A percentile compares a stretch with the other conserved stretches of the same genome.
Evolutionary conservation across 1,284 basidiomycete genomes (phyloP).

Genomic region (Ceraceosorus guamensis): DNA sequence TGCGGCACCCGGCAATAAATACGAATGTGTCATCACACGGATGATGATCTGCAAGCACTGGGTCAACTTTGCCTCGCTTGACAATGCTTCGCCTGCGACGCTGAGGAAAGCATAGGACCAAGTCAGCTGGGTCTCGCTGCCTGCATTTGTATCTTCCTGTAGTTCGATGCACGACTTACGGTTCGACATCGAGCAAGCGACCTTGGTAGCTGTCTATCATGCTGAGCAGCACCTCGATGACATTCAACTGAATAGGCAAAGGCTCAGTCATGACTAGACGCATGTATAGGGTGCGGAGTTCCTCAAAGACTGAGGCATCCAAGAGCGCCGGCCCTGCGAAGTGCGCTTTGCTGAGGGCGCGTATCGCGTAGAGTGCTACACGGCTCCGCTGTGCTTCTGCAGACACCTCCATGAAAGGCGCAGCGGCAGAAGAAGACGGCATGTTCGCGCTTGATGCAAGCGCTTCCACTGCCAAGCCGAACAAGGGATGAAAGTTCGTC

Average conservation of each 20-base stretch:
- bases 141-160: too few relatives aligned
- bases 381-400: slow-evolving; percentile 48
- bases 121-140: background rate
- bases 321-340: slow-evolving; percentile 73
- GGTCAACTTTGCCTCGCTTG: slow-evolving; percentile 51
- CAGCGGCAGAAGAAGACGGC: slow-evolving; percentile 49
- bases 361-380: slow-evolving; percentile 66
- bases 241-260: slow-evolving; percentile 63
- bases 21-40: slow-evolving; percentile 66
- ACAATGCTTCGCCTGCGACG: background rate
- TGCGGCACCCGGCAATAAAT: slow-evolving; percentile 50
- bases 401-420: slow-evolving; percentile 14
- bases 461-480: slow-evolving; percentile 86
- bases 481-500: slow-evolving; percentile 77
- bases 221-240: slow-evolving; percentile 65
- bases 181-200: slow-evolving; percentile 27
- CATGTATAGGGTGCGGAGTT: slow-evolving; percentile 79
- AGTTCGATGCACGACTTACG: background rate
- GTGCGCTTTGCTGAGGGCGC: slow-evolving; percentile 67
- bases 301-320: slow-evolving; percentile 72
- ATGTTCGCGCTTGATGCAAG: slow-evolving; percentile 53
- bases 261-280: slow-evolving; percentile 81
- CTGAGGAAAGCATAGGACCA: background rate
- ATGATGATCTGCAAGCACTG: slow-evolving; percentile 76
- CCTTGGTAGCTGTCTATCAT: slow-evolving; percentile 58